These are phyloP conservation scores for Cyclospora cayetanensis DNA, from an alignment of 169 alveolate genomes.

Conservation along the genomic window DNA sequence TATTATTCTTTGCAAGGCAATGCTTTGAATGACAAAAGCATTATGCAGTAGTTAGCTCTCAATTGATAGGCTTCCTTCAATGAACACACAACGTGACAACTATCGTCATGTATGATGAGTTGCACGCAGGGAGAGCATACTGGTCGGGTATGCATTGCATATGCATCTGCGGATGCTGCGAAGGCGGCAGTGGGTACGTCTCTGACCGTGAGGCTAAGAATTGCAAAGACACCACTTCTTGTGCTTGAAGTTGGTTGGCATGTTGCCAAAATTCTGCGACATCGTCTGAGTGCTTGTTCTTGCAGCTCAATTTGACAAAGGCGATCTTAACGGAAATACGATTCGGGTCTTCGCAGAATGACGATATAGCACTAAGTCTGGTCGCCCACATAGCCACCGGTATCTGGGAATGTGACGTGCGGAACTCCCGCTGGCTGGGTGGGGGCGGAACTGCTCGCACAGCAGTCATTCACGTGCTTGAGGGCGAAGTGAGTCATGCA, in stretches of 20 bases:
- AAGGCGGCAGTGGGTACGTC: conserved; percentile 69
- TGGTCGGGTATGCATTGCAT: conserved; percentile 70
- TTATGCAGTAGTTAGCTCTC: no score
- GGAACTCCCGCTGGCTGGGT: no score
- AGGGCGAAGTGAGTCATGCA: no score
- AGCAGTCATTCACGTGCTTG: no score
- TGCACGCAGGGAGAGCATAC: conserved; percentile 71
- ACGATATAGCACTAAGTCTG: no score
- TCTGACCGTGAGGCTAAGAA: not conserved
- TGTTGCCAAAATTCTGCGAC: conserved; percentile 32
- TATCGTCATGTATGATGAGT: not conserved
- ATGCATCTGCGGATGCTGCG: conserved; percentile 68
- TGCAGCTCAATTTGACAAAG: conserved; percentile 71
- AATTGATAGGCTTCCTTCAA: no score
- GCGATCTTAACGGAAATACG: conserved; percentile 73
- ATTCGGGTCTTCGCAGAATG: conserved; percentile 71
- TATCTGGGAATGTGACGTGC: not conserved
- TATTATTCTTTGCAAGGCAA: not conserved
- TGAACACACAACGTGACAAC: not conserved
- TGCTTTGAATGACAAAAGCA: not conserved
- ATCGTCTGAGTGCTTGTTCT: conserved; percentile 1
- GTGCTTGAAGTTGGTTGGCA: conserved; percentile 14
- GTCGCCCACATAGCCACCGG: not conserved
- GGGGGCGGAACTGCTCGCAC: no score
- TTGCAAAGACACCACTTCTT: not conserved